These are phyloP conservation scores for Tremellales sp. DNA, from an alignment of 1,284 basidiomycete genomes.

Conservation along the genomic window DNA sequence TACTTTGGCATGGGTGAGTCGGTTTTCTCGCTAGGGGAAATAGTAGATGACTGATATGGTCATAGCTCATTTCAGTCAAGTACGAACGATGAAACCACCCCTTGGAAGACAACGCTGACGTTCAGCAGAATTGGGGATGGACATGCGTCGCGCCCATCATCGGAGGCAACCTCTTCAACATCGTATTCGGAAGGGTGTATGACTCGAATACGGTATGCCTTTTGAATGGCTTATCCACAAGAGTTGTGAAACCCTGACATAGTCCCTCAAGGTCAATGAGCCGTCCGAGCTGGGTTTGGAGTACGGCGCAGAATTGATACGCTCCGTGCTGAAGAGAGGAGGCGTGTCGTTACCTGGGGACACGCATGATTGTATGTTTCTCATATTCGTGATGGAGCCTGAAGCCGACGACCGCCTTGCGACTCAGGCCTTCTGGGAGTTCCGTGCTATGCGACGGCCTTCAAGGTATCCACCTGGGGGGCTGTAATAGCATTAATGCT, in stretches of 20 bases:
- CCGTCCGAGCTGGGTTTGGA: no score
- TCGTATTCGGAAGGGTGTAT: constrained; percentile 74
- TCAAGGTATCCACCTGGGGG: constrained; percentile 36
- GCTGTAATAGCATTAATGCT: constrained; percentile 38
- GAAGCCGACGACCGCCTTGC: background rate
- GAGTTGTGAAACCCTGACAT: no score
- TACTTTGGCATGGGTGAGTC: constrained; percentile 75
- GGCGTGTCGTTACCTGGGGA: constrained; percentile 13
- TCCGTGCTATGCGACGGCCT: constrained; percentile 43
- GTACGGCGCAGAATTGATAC: background rate
- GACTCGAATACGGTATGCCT: constrained; percentile 62
- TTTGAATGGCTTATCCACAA: no score
- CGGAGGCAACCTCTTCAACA: constrained; percentile 77
- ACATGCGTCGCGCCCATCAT: constrained; percentile 70
- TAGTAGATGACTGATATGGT: background rate
- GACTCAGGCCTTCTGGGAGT: constrained; percentile 36
- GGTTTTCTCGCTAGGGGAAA: background rate
- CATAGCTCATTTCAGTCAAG: constrained; percentile 52
- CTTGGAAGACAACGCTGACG: constrained; percentile 49
- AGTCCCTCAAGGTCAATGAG: no score
- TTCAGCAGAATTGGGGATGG: constrained; percentile 77
- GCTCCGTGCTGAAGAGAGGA: constrained; percentile 6
- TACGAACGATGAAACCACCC: background rate
- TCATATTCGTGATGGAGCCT: background rate
- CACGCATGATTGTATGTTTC: constrained; percentile 18